phyloP scores from a whole-genome alignment of 148 eudicot species.

The Rhododendron henanense region DNA sequence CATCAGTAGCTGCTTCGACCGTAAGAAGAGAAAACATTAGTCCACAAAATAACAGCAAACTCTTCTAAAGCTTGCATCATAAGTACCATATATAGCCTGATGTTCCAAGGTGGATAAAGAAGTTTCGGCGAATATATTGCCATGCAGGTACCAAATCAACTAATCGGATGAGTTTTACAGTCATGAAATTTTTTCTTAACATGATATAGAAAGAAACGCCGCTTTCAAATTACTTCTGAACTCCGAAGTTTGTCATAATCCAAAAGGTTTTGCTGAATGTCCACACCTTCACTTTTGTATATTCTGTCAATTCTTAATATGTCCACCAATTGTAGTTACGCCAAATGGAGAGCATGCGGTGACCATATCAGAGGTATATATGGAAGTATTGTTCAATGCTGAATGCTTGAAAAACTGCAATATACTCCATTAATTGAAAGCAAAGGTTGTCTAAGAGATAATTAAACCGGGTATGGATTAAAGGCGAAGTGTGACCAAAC shows the following conservation, averaged over 20 bases:
- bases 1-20: slow-evolving; percentile 48
- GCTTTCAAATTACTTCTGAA: not conserved
- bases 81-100: not conserved
- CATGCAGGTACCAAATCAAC: not conserved
- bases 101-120: no score
- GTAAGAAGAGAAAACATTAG: slow-evolving; percentile 8
- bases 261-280: not conserved
- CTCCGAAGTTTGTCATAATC: not conserved
- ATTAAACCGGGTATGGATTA: not conserved
- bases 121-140: no score
- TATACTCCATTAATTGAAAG: no score
- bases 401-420: no score
- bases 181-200: not conserved
- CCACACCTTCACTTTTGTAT: not conserved
- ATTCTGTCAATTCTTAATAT: not conserved
- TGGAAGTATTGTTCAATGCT: slow-evolving; percentile 22
- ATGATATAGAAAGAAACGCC: not conserved
- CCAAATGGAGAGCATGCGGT: not conserved
- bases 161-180: not conserved
- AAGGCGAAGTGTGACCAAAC: not conserved
- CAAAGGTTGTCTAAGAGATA: not conserved
- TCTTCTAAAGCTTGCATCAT: not conserved
- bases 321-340: not conserved
- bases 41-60: not conserved
- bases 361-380: not conserved